Evolutionary conservation across 2,329 filamentous ascomycete genomes (phyloP), one percentile per base, ranked within the genome.

Genomic region (Botryotinia convoluta): DNA sequence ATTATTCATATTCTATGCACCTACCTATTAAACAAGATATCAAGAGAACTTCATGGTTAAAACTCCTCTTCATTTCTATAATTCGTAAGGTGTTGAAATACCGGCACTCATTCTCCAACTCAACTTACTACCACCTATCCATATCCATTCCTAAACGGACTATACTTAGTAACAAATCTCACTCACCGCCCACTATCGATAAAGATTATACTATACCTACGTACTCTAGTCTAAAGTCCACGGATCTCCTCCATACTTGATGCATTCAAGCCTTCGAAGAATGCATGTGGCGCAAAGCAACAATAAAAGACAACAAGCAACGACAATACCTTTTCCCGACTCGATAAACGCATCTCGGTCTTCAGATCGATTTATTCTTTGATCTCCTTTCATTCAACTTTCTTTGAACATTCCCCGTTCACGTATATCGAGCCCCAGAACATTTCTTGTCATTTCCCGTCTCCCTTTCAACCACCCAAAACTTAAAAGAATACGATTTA

Each of bases 271-370:
- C 44, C 32, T 22, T 60, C 72, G 57, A 73, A 73, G 72, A 73
- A 71, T 72, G 72, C 29, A 42, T 67, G 68, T 64, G 51, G 60
- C 68, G 61, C 51, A 67, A 67, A 72, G 59, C 37, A 48, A 57
- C 67, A 65, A 73, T 67, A 62, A 73, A 73, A 73, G 72, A 62
- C 68, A 71, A 73, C 69, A 59, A 54, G 37, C 14, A 42, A 51
- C 63, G 48, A 72, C 61, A 73, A 65, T 72, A 18, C 22, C 16
- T 18, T 65, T 60, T 35, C 61, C 35, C n/a, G 35, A 71, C 39
- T 69, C 51, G 51, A 42, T 37, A 37, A 65, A 32, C 37, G 35
- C 51, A 42, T 42, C 51, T 71, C 35, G 60, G 35, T n/a, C 57
- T 59, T 51, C 44, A 65, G 48, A 29, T 39, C 32, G 18, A 22